Percentiles rank a stretch among this genome's conserved stretches.
Evolutionary conservation across 805 yeast genomes (phyloP).

Genomic region (Candida tammaniensis): DNA sequence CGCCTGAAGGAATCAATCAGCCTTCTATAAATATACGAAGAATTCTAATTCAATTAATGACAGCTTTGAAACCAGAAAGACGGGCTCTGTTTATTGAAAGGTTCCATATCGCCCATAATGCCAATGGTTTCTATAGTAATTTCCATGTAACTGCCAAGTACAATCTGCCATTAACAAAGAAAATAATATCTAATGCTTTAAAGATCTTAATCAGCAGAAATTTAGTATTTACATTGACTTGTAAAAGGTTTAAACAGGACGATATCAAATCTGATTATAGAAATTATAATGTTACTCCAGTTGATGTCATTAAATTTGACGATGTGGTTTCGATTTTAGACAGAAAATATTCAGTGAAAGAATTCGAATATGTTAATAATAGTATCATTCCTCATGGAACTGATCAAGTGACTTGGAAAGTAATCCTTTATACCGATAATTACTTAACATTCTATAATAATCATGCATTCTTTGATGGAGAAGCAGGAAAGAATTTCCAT

Average conservation of each 20-base stretch:
- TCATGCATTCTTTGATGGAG: conserved; percentile 33
- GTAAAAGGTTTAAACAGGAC: conserved; percentile 1
- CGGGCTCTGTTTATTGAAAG: too few species aligned
- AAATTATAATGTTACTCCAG: conserved; percentile 16
- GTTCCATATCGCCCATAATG: conserved; percentile 7
- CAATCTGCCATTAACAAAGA: conserved; percentile 11
- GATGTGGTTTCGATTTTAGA: conserved; percentile 18
- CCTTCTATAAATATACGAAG: too few species aligned
- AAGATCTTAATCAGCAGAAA: conserved; percentile 12
- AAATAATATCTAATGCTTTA: conserved; percentile 19
- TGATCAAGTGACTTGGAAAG: conserved; percentile 21
- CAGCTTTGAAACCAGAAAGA: too few species aligned
- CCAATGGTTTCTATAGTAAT: conserved; percentile 17
- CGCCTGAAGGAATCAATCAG: too few species aligned
- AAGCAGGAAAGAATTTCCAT: conserved; percentile 19
- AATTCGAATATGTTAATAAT: conserved; percentile 13
- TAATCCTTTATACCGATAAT: conserved; percentile 16
- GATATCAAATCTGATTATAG: conserved; percentile 7
- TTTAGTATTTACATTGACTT: conserved; percentile 14
- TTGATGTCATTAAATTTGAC: conserved; percentile 17
- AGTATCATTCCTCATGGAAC: not conserved
- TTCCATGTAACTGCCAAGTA: conserved; percentile 23
- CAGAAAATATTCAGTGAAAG: conserved; percentile 12
- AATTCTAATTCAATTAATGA: too few species aligned
- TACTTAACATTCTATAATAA: conserved; percentile 23